Percentiles rank a stretch among this genome's conserved stretches.
Evolutionary conservation across 177 flowering plant species (phyloP).

Genomic region (Vitis hybrid): DNA sequence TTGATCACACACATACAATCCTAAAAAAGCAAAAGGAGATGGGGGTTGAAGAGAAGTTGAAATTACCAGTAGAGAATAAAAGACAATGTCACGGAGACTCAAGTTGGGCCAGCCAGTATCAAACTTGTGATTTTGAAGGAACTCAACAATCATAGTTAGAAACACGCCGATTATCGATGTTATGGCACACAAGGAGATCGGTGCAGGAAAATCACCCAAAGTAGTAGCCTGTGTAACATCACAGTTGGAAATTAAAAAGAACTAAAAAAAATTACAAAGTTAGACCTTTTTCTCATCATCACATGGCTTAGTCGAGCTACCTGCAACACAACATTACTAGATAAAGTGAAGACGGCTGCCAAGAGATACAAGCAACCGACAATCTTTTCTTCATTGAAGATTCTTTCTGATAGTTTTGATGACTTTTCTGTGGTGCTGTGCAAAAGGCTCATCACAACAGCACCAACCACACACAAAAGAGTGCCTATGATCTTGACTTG

Average conservation of each 20-base stretch:
- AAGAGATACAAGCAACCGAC: conserved; percentile 66
- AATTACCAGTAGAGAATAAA: conserved; percentile 51
- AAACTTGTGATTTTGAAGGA: conserved; percentile 39
- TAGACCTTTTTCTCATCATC: neutral
- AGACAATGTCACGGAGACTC: conserved; percentile 26
- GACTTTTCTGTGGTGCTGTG: conserved; percentile 28
- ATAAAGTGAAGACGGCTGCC: conserved; percentile 54
- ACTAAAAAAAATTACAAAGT: neutral
- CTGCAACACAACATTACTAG: conserved; percentile 66
- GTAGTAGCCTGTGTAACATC: conserved; percentile 51
- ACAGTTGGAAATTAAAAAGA: neutral
- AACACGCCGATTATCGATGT: conserved; percentile 66
- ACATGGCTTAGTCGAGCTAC: conserved; percentile 21
- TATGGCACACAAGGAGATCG: conserved; percentile 59
- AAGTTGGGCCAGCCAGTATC: conserved; percentile 26
- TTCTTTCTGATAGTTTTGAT: neutral
- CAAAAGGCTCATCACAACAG: conserved; percentile 67
- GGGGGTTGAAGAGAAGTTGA: neutral
- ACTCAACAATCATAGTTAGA: conserved; percentile 34
- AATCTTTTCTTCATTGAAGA: conserved; percentile 47
- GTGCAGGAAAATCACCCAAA: conserved; percentile 77
- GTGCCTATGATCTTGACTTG: conserved; percentile 77
- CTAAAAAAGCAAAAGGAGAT: neutral
- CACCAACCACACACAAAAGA: conserved; percentile 68
- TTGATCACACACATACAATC: neutral